Conservation (phyloP, 2,329 filamentous ascomycete genomes). For the Alternaria burnsii region DNA sequence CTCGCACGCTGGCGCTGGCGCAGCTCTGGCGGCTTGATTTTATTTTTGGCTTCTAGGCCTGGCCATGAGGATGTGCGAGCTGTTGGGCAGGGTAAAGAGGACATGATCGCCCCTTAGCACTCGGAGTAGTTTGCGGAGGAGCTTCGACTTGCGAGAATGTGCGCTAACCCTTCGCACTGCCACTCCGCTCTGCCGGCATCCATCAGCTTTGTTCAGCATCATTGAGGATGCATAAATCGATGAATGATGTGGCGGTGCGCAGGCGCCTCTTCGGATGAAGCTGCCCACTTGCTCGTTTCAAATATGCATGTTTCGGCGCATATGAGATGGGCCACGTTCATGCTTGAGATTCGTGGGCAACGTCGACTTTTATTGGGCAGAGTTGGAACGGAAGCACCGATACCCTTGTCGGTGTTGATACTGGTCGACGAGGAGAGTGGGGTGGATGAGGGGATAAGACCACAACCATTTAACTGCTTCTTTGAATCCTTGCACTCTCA, state of each 20-base stretch:
- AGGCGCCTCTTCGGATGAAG: conserved; percentile 3
- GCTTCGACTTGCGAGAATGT: background rate
- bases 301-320: conserved; percentile 10
- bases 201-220: background rate
- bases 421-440: background rate
- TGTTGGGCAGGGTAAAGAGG: background rate
- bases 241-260: background rate
- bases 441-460: background rate
- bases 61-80: background rate
- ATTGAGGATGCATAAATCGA: background rate
- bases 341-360: background rate
- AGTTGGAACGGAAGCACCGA: background rate
- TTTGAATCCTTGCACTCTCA: too few species aligned
- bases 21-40: conserved; percentile 1
- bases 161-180: conserved; percentile 2
- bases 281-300: conserved; percentile 11
- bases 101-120: conserved; percentile 18
- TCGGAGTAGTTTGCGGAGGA: conserved; percentile 7
- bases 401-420: background rate
- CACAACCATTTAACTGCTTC: too few species aligned
- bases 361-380: background rate
- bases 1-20: too few species aligned
- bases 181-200: background rate
- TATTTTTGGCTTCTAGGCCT: conserved; percentile 14
- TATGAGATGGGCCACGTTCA: conserved; percentile 12